These are phyloP conservation scores for Westerdykella ornata DNA, from an alignment of 2,329 filamentous ascomycete species.

Conservation along the genomic window DNA sequence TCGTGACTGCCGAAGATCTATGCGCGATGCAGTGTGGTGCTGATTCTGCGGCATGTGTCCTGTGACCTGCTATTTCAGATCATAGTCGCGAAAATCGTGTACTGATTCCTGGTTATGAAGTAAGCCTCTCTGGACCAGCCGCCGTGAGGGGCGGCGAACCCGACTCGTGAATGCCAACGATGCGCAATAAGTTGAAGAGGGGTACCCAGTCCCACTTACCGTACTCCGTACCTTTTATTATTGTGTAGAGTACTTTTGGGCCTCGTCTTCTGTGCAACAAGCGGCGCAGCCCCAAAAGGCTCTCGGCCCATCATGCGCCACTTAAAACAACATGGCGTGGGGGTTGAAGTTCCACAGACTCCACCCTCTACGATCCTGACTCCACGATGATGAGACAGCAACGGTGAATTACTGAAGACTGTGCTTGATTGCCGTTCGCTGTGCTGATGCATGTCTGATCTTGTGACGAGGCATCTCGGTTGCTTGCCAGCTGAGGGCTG, in stretches of 20 bases:
- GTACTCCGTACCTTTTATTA: no score
- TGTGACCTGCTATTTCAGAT: slow-evolving; percentile 5
- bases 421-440: slow-evolving; percentile 2
- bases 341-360: slow-evolving; percentile 1
- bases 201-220: background rate
- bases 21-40: slow-evolving; percentile 8
- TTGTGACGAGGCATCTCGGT: slow-evolving; percentile 18
- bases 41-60: slow-evolving; percentile 4
- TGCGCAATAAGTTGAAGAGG: background rate
- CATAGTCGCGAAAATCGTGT: no score
- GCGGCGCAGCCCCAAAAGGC: no score
- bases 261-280: slow-evolving; percentile 10
- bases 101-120: no score
- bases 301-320: slow-evolving; percentile 2
- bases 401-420: slow-evolving; percentile 9
- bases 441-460: slow-evolving; percentile 21
- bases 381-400: background rate
- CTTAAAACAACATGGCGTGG: slow-evolving; percentile 4
- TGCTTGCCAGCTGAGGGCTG: slow-evolving; percentile 13
- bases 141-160: slow-evolving; percentile 2
- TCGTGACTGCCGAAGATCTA: slow-evolving; percentile 17
- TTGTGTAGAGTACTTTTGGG: slow-evolving; percentile 12
- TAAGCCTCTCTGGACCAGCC: slow-evolving; percentile 3
- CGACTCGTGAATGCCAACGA: background rate
- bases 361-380: slow-evolving; percentile 5